phyloP scores from a whole-genome alignment of 176 grass and related monocot species.

The Secale cereale region DNA sequence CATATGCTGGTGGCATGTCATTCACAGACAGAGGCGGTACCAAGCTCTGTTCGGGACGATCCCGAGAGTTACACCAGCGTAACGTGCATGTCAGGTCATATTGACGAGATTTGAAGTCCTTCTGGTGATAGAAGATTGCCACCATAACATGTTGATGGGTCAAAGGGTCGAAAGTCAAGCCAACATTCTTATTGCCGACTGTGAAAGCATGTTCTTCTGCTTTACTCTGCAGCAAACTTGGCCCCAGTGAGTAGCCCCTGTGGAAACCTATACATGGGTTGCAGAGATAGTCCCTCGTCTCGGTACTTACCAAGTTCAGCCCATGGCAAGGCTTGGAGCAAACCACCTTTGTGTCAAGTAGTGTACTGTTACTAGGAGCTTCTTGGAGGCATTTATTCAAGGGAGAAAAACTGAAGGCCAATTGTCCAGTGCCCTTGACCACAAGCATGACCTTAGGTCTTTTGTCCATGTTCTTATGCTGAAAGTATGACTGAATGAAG shows the following conservation, averaged over 20 bases:
- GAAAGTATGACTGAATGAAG: neutral
- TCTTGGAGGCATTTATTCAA: neutral
- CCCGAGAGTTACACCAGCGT: neutral
- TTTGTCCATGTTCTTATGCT: neutral
- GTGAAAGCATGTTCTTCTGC: neutral
- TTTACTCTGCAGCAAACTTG: neutral
- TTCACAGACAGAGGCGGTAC: neutral
- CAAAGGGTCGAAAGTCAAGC: constrained; percentile 4
- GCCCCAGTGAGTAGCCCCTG: neutral
- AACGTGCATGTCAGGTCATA: neutral
- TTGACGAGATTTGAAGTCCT: neutral
- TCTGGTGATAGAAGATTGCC: neutral
- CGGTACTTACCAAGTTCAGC: neutral
- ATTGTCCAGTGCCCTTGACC: neutral
- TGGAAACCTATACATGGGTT: constrained; percentile 16
- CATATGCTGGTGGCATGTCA: constrained; percentile 1
- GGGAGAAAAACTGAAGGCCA: neutral
- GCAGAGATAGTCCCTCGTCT: neutral
- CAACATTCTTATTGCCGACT: constrained; percentile 7
- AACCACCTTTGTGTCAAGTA: constrained; percentile 1
- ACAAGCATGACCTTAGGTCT: neutral
- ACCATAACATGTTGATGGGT: neutral
- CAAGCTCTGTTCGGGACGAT: neutral
- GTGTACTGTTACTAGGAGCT: neutral
- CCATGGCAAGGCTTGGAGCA: constrained; percentile 29